A percentile compares a stretch with the other conserved stretches of the same genome.
These are phyloP conservation scores for Exophiala sideris DNA, from an alignment of 2,329 filamentous ascomycete genomes.

Conservation along the genomic window DNA sequence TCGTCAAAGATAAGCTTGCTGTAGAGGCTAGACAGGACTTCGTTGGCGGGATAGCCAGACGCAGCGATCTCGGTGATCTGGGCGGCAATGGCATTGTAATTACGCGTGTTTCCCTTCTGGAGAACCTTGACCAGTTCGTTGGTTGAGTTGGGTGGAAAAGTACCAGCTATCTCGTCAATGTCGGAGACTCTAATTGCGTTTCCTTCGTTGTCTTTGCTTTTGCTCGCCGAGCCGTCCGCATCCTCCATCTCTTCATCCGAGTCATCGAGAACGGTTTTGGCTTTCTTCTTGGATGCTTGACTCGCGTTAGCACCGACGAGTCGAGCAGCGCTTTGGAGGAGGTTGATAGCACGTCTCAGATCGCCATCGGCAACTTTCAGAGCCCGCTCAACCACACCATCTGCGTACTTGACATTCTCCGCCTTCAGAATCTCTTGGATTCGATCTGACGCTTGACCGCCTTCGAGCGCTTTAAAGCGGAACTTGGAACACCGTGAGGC, in stretches of 20 bases:
- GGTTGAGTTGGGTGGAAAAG: conserved; percentile 76
- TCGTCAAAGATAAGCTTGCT: conserved; percentile 81
- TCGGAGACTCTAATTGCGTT: conserved; percentile 66
- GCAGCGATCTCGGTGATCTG: conserved; percentile 88
- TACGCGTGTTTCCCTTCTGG: conserved; percentile 71
- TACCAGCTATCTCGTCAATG: conserved; percentile 92
- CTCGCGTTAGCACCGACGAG: conserved; percentile 64
- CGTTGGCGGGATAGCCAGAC: conserved; percentile 93
- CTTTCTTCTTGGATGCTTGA: conserved; percentile 40
- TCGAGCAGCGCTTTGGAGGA: conserved; percentile 87
- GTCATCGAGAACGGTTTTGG: conserved; percentile 45
- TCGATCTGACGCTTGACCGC: conserved; percentile 73
- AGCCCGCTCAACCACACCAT: conserved; percentile 76
- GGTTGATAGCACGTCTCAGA: conserved; percentile 92
- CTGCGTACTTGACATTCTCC: conserved; percentile 72
- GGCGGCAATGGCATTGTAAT: conserved; percentile 69
- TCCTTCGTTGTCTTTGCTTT: conserved; percentile 38
- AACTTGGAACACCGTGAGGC: conserved; percentile 95
- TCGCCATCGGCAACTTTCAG: conserved; percentile 91
- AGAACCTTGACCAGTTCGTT: conserved; percentile 55
- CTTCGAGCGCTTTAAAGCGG: conserved; percentile 90
- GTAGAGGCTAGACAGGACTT: conserved; percentile 82
- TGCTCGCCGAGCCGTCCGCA: conserved; percentile 38
- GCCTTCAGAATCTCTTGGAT: conserved; percentile 76
- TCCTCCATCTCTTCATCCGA: conserved; percentile 61